Base-by-base conservation (phyloP, 345 rosid genomes). In the Melastoma malabathricum region DNA sequence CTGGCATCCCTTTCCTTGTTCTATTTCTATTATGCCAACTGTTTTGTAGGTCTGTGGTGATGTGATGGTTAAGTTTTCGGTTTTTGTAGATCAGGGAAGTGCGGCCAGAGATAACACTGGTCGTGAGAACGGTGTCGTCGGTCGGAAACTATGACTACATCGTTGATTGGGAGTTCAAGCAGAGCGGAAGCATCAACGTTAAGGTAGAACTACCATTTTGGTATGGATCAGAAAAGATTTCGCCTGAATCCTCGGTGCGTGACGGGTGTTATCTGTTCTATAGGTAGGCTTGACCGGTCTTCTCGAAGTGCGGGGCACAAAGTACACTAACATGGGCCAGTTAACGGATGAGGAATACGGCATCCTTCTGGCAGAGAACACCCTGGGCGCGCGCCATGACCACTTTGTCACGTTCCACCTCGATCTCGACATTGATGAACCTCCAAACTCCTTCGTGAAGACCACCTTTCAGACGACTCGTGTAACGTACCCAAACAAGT, bases 111-210 rank as follows among this genome's bases (percentile, higher is more conserved):
- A 70, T 72, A 16, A 81, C 69, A 57, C 67, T 87, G 58, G 89
- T 79, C 31, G 85, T 72, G 17, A 66, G 96, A 56, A 83, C 80
- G 84, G 79, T 84, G 19, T 84, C 94, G 8, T 76, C 84, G 3
- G 76, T 81, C 0, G 94, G 94, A 48, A 87, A 87, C 50, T 87
- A 87, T 39, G 96, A 83, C 68, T 87, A 87, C 58, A 63, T 83
- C 1, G 68, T 87, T 13, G 83, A 79, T 55, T 87, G 94, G 96
- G 96, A 84, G 55, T 87, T 87, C 67, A 69, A 71, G 68, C 73
- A 68, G 53, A 66, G 64, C 59, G 96, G 94, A 48, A 45, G 75
- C 65, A 76, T 87, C 50, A 74, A 73, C 69, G 66, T 80, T 52
- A 84, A 82, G 61, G 94, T 79, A 69, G 61, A 51, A n/a, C 43